These are phyloP conservation scores for Eucalyptus rudis DNA, from an alignment of 345 rosid species.

Conservation along the genomic window DNA sequence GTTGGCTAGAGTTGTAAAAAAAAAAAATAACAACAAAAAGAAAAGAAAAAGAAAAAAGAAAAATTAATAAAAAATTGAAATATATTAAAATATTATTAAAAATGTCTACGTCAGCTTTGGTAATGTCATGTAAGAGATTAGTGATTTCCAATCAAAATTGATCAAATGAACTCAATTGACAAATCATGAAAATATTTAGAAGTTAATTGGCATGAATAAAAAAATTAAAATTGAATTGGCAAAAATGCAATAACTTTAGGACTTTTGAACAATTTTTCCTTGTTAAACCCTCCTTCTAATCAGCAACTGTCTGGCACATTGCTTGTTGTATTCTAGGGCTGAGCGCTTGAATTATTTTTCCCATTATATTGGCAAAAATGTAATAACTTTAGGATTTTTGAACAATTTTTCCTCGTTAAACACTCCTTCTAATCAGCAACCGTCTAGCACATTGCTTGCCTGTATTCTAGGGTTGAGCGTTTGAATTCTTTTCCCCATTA, in stretches of 20 bases:
- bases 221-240: no score
- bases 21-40: background rate
- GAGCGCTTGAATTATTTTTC: no score
- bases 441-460: fast-evolving
- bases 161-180: fast-evolving
- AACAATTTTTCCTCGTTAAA: background rate
- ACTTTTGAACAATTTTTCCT: no score
- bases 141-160: background rate
- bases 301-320: background rate
- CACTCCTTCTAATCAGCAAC: background rate
- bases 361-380: no score
- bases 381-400: no score
- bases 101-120: fast-evolving
- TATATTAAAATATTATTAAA: no score
- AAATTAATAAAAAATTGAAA: no score
- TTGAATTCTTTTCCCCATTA: no score
- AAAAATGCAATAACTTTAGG: fast-evolving
- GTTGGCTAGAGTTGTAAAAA: background rate
- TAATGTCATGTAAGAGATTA: background rate
- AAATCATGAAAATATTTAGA: no score
- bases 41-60: background rate
- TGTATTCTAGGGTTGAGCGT: no score
- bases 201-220: background rate
- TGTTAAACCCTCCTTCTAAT: background rate
- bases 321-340: no score